Base-by-base conservation (phyloP, 768 basidiomycete species). In the Lactarius sanguifluus region DNA sequence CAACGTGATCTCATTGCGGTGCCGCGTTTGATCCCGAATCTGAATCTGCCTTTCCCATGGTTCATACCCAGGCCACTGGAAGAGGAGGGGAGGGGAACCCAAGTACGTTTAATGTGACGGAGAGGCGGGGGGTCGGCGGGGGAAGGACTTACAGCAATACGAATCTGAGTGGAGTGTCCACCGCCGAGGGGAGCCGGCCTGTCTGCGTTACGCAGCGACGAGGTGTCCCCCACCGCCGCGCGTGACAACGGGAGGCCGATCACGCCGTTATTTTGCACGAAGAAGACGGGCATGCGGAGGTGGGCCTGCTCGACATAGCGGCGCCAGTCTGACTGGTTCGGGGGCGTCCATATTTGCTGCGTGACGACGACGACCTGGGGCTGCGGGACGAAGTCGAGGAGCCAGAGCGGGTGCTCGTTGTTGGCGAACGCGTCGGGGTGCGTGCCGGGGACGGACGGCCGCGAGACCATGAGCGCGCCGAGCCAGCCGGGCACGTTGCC, bases 61-160 rank as follows among this genome's bases (percentile, higher is more conserved):
- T 4, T 66, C 60, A n/a, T 68, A 68, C 3, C 67, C 67, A 3
- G 59, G 64, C 67, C 67, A 68, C 67, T 68, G n/a, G 50, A 18
- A 34, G 16, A 28, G 36, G 15, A 12, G 10, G 45, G 13, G 28
- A 5, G 38, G 15, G 38, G 38, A 16, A 2, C 1, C 20, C 43
- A 45, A 8, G 23, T 50, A 23, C 23, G 47, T 5, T 25, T 5
- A 25, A 50, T 23, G 23, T 50, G 47, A 23, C 8, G n/a, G 43
- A 10, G 23, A 3, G 52, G 15, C 4, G 15, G 12, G 23, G 40
- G 3, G 61, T 13, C 18, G 32, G 16, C 2, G 28, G 36, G 13
- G 2, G 36, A 25, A 34, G 30, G 12, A 40, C 55, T 32, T 54
- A 58, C 67, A 23, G 59, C 55, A 25, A 68, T 66, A 45, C 67